phyloP scores from a whole-genome alignment of 2,329 filamentous ascomycete genomes.

The Paecilomyces dactylethromorphus region DNA sequence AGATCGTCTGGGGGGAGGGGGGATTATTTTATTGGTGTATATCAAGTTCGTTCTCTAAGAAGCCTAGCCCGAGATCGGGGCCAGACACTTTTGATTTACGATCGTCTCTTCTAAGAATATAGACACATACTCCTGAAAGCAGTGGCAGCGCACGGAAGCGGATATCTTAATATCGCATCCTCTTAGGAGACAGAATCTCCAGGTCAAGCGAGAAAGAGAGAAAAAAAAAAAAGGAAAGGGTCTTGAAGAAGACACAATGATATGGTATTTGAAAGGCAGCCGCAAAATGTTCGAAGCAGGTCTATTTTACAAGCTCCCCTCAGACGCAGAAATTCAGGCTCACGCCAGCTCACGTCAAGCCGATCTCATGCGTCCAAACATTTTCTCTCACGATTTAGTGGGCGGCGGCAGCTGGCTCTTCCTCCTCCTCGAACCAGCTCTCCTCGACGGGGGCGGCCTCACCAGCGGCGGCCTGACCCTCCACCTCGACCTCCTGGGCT shows the following conservation, averaged over 20 bases:
- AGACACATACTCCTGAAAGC: not conserved
- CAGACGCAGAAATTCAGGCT: slow-evolving; percentile 18
- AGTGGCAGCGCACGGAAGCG: not conserved
- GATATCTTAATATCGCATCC: not conserved
- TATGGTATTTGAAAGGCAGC: slow-evolving; percentile 7
- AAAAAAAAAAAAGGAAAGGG: too few species aligned
- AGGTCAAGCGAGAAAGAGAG: not conserved
- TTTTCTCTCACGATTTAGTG: slow-evolving; percentile 32
- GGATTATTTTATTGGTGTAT: too few species aligned
- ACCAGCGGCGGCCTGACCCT: slow-evolving; percentile 67
- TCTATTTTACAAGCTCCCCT: slow-evolving; percentile 22
- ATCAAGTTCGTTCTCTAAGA: too few species aligned
- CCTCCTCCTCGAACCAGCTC: slow-evolving; percentile 79
- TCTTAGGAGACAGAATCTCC: not conserved
- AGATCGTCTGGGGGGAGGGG: too few species aligned
- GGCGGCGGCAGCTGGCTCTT: slow-evolving; percentile 41
- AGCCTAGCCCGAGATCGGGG: too few species aligned
- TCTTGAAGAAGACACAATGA: slow-evolving; percentile 5
- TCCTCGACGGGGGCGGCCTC: slow-evolving; percentile 57
- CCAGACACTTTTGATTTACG: too few species aligned
- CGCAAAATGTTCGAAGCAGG: slow-evolving; percentile 18
- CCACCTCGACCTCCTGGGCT: slow-evolving; percentile 85
- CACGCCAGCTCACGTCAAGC: slow-evolving; percentile 13
- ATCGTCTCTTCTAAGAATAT: not conserved
- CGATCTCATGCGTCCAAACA: slow-evolving; percentile 15